Evolutionary conservation across 2,329 filamentous ascomycete genomes (phyloP).

Genomic region (Pseudogymnoascus sp.): DNA sequence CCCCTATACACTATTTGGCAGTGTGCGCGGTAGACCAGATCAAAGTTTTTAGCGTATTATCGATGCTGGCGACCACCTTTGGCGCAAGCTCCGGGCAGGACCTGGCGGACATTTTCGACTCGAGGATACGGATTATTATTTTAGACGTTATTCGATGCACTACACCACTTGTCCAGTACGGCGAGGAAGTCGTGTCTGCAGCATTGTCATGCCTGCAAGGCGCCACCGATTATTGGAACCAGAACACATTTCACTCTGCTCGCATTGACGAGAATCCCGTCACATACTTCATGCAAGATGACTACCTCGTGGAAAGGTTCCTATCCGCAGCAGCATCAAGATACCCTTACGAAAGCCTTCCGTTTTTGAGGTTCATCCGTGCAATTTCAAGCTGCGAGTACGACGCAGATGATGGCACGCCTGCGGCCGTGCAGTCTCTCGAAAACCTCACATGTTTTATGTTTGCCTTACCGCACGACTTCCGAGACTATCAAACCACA

Average conservation of each 20-base stretch:
- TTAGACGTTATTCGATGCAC: slow-evolving; percentile 28
- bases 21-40: slow-evolving; percentile 37
- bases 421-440: slow-evolving; percentile 53
- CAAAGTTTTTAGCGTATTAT: slow-evolving; percentile 40
- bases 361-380: slow-evolving; percentile 65
- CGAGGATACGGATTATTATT: slow-evolving; percentile 30
- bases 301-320: slow-evolving; percentile 33
- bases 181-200: slow-evolving; percentile 28
- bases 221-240: slow-evolving; percentile 26
- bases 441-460: slow-evolving; percentile 66
- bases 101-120: slow-evolving; percentile 15
- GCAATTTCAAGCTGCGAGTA: slow-evolving; percentile 48
- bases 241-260: neutral
- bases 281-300: slow-evolving; percentile 40
- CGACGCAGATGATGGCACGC: slow-evolving; percentile 29
- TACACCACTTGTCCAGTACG: slow-evolving; percentile 28
- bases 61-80: slow-evolving; percentile 35
- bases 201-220: slow-evolving; percentile 25
- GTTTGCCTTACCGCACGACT: slow-evolving; percentile 61
- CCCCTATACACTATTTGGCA: slow-evolving; percentile 40
- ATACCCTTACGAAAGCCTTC: slow-evolving; percentile 77
- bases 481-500: slow-evolving; percentile 66
- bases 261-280: slow-evolving; percentile 28
- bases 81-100: slow-evolving; percentile 33
- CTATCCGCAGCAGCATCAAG: slow-evolving; percentile 63